Evolutionary conservation across 768 basidiomycete species (phyloP), one percentile per base, ranked within the genome.

Genomic region (Termitomyces sp.): DNA sequence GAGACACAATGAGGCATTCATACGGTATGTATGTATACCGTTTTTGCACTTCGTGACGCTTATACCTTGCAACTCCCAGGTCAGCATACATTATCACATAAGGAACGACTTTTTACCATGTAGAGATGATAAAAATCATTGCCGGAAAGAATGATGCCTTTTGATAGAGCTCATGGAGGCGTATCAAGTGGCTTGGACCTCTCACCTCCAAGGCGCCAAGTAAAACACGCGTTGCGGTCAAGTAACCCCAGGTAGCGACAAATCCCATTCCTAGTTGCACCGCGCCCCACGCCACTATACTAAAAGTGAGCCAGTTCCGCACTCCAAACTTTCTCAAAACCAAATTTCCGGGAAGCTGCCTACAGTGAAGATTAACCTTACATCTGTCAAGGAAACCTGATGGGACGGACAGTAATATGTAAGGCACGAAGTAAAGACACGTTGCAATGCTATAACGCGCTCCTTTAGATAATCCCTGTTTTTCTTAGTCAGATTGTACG

Each of bases 191-290:
- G 24, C 27, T 46, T 27, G 20, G 18, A 27, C 41, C 42, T n/a
- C 66, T 58, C 54, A 75, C 76, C 72, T 79, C 79, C 49, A 77
- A 75, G 31, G 69, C 61, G 53, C 78, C 78, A 31, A 79, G 68
- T n/a, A 79, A 58, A n/a, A 78, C 69, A 37, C 78, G 74, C 54
- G 75, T 76, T 14, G 75, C 60, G 7, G 72, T 68, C 22, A 80
- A 68, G 43, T 68, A 69, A 3, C 68, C 65, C 78, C 78, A 79
- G 7, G 68, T 69, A 27, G 68, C 62, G 3, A 78, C 72, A 61
- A 75, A 79, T 5, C 75, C 78, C 78, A 79, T 79, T 43, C 71
- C 72, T 0, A 79, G 65, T 47, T 78, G 74, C 7, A 77, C 74
- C 5, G 70, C 67, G 22, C 76, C 78, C 77, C 79, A 81, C 32